phyloP scores from a whole-genome alignment of 441 rosid genomes.

The Adansonia gregorii region DNA sequence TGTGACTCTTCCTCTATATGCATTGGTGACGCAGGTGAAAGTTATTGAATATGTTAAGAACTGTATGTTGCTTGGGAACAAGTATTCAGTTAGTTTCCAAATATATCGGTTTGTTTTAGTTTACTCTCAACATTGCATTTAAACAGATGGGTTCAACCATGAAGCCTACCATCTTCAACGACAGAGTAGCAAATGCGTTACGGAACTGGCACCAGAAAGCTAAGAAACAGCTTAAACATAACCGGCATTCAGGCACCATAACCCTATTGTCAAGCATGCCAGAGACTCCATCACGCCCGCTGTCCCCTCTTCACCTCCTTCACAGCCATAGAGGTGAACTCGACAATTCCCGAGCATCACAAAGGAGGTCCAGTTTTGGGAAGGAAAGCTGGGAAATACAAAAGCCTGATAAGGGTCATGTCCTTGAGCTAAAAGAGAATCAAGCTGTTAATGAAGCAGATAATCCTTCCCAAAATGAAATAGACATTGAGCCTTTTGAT shows the following conservation, averaged over 20 bases:
- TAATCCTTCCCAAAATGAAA: neutral
- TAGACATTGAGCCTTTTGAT: neutral
- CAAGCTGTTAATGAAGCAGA: neutral
- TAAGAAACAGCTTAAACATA: slow-evolving; percentile 50
- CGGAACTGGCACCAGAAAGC: slow-evolving; percentile 61
- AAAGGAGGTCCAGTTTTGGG: slow-evolving; percentile 44
- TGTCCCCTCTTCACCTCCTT: slow-evolving; percentile 50
- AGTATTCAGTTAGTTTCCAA: neutral
- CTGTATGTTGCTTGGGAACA: neutral
- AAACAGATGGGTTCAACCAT: slow-evolving; percentile 68
- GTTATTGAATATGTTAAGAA: neutral
- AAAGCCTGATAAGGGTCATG: neutral
- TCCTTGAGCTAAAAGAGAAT: neutral
- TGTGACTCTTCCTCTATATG: slow-evolving; percentile 54
- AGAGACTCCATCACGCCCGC: slow-evolving; percentile 54
- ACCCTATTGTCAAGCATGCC: slow-evolving; percentile 64
- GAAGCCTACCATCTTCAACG: slow-evolving; percentile 65
- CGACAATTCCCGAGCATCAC: slow-evolving; percentile 46
- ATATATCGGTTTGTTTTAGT: neutral
- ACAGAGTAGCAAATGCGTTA: slow-evolving; percentile 51
- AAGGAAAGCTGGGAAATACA: neutral
- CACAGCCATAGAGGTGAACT: slow-evolving; percentile 38
- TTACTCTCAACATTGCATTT: neutral
- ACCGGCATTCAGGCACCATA: slow-evolving; percentile 18
- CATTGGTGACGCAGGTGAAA: slow-evolving; percentile 60